Evolutionary conservation across 352 stramenopile species (phyloP).

Genomic region (Achlya hypogyna): DNA sequence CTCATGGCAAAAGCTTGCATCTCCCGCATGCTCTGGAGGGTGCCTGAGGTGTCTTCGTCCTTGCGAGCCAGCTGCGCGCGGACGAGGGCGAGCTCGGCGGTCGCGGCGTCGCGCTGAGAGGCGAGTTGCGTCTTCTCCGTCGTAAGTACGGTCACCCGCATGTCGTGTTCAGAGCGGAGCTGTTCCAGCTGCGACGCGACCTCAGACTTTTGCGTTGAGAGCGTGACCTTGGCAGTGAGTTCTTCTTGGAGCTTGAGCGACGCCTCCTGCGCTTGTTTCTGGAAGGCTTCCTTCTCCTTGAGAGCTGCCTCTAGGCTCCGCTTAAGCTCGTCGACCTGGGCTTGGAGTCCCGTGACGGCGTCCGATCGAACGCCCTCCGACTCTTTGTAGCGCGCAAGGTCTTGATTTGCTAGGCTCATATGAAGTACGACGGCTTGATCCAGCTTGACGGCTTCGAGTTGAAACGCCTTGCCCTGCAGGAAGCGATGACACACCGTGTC

Average conservation of each 20-base stretch:
- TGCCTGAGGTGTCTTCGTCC: constrained; percentile 52
- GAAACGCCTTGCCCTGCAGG: constrained; percentile 1
- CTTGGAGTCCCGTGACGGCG: neutral
- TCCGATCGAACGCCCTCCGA: neutral
- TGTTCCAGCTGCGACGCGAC: neutral
- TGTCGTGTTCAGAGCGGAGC: neutral
- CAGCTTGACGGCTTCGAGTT: constrained; percentile 11
- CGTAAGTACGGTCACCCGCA: neutral
- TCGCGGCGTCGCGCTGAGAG: constrained; percentile 13
- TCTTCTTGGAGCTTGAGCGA: neutral
- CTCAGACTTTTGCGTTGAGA: neutral
- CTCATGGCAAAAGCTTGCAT: constrained; percentile 66
- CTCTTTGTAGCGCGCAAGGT: neutral
- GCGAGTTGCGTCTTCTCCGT: neutral
- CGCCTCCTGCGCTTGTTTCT: neutral
- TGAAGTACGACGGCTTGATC: constrained; percentile 3
- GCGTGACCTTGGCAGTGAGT: neutral
- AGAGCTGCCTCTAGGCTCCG: neutral
- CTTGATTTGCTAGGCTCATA: neutral
- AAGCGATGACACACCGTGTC: neutral
- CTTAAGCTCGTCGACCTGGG: neutral
- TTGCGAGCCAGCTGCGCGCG: constrained; percentile 58
- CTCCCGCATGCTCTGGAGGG: constrained; percentile 59
- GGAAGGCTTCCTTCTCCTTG: neutral
- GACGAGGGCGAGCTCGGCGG: constrained; percentile 34